Evolutionary conservation across 805 yeast genomes (phyloP), one percentile per base, ranked within the genome.

Genomic region (Wickerhamiella hasegawae): DNA sequence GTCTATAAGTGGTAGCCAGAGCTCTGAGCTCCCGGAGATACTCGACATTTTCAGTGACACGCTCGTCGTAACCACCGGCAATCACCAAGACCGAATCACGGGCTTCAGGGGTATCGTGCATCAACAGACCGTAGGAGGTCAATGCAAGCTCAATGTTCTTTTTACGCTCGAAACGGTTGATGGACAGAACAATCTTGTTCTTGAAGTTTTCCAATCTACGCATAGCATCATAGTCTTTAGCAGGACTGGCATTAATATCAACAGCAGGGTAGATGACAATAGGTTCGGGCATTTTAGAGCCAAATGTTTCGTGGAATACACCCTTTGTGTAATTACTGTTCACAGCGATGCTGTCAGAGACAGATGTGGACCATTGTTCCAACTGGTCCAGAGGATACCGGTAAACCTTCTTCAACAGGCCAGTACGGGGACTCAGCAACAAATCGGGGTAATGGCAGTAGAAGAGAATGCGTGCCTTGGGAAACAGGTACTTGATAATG

Each of bases 391-490:
- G 87, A 1, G 94, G 90, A 3, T 67, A 35, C 42, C 99, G 63
- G 56, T 90, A 90, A 0, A 79, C 33, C 40, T 57, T 60, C 47
- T 83, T 76, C 6, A 77, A 19, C 1, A 65, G 19, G 2, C 75
- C 60, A 3, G 66, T 60, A 35, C 76, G 75, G 15, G 61, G 59
- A 0, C 94, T 76, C 29, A 87, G 59, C 33, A 77, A 62, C 50
- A 78, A 77, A 55, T 90, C 99, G 0, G 99, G 98, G 55, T 87
- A 87, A 60, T 90, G 99, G 49, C 98, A 85, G 55, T 90, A 90
- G 52, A 87, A 90, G 34, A 90, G 57, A 3, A 80, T 66, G 34
- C 70, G 69, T 2, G 77, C 53, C 9, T 41, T 32, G 24, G 49
- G 47, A 31, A 46, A 38, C 19, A 33, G 32, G 17, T 34, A 16